Base-by-base conservation (phyloP, 2,329 filamentous ascomycete species). In the Stromatinia cepivora region DNA sequence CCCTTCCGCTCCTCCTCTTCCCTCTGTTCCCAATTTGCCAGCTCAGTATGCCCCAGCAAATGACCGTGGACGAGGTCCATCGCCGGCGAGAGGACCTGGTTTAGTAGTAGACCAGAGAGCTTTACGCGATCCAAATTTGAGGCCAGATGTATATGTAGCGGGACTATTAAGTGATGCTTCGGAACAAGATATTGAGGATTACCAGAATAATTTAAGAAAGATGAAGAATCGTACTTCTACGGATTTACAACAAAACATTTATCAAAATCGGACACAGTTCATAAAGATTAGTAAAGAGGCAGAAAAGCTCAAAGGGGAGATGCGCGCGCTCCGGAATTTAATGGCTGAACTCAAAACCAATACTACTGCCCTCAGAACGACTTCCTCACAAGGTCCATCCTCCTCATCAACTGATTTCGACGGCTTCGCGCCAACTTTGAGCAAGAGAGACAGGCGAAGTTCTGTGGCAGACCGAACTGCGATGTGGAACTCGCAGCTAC, bases 221-320 rank as follows among this genome's bases (percentile, higher is more conserved):
- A 69, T 79, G 62, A 72, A 73, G 22, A 77, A 75, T 70, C 72
- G 76, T 52, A 75, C 77, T n/a, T 79, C 78, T 4, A 76, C 75
- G 62, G 94, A 98, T 75, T 84, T 99, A 31, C 94, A 98, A 80
- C 92, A 96, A 78, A 98, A 94, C 80, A 91, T 99, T 64, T 94
- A 97, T 81, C 94, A 97, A 80, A 99, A 99, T 80, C 89, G 95
- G 62, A 97, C 93, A 0, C 95, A 98, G 77, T 99, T 99, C 78
- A 98, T 99, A 84, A 97, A 97, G 81, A 98, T 99, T 80, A 97
- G 94, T 79, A 97, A 98, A 81, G 95, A 99, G 82, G 95, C 96
- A 2, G 95, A 99, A 81, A 97, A 97, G 82, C 87, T 99, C 70
- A 98, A 98, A 81, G 88, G 88, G 68, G 95, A 99, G 80, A 98